Evolutionary conservation across 441 rosid genomes (phyloP), one percentile per base, ranked within the genome.

Genomic region (Syzygium syzygioides): DNA sequence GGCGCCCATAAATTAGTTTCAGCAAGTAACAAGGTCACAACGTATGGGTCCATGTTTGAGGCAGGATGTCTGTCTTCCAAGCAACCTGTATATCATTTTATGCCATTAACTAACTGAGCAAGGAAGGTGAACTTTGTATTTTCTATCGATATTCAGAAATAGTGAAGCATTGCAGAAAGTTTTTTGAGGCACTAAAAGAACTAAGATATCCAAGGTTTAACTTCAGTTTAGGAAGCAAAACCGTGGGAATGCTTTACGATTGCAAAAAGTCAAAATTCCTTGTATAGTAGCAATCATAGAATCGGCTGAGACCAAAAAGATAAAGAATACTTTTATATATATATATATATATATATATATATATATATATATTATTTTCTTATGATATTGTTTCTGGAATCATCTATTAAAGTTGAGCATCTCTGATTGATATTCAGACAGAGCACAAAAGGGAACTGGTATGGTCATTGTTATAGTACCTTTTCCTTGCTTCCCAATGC

Each of bases 1-100:
- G 99, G 98, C 93, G 96, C 96, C 93, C 95, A 96, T 80, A 90
- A 57, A 97, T 41, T 96, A 41, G 95, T 96, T 90, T 97, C 96
- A 5, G 98, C 98, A 85, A 96, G 91, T 57, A 96, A 89, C 28
- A 92, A 64, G 71, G 96, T 96, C 93, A 97, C 98, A 7, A 45
- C 48, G 2, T 93, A 94, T 8, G 98, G 99, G 89, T 96, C 99
- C 98, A 96, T 96, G 96, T 95, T 97, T 54, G 99, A 96, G 86
- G 98, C 94, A 50, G 96, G 98, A 68, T 97, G 97, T 60, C 96
- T 53, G 76, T 96, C 98, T 91, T 97, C 98, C 95, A 96, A 92
- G 94, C 95, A 97, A 90, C 99, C 96, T 96, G 4, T 13, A 28
- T 28, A 60, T 14, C 66, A 60, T 60, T 60, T 60, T 60, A 60